These are phyloP conservation scores for Acacia melanoxylon DNA, from an alignment of 306 rosid genomes.

Conservation along the genomic window DNA sequence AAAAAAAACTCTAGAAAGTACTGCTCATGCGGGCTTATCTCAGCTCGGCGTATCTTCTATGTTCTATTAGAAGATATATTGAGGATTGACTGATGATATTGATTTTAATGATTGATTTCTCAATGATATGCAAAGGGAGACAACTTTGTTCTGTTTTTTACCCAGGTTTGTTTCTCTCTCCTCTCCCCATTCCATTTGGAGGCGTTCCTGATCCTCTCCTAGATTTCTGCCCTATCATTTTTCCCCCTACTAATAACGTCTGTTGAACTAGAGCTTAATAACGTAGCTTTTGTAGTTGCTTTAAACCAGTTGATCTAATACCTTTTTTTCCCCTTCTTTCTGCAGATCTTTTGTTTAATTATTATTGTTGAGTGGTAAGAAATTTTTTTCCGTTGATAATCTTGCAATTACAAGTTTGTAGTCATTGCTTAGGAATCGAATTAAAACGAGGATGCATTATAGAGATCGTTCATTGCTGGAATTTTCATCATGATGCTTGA, in stretches of 20 bases:
- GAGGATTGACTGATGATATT: too few relatives aligned
- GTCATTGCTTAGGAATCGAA: neutral
- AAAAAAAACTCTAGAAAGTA: too few relatives aligned
- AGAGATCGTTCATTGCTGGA: neutral
- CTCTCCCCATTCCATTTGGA: too few relatives aligned
- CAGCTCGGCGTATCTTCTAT: too few relatives aligned
- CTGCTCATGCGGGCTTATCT: too few relatives aligned
- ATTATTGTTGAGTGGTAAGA: constrained; percentile 1
- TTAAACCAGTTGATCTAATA: constrained; percentile 12
- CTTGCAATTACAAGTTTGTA: neutral
- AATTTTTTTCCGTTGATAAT: constrained; percentile 1
- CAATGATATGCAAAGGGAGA: neutral
- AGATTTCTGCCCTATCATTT: neutral
- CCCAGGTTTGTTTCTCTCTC: neutral
- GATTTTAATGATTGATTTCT: too few relatives aligned
- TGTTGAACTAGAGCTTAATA: neutral
- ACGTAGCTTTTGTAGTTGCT: constrained; percentile 5
- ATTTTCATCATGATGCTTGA: constrained; percentile 47
- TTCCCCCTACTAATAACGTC: neutral
- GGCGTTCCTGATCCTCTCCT: neutral
- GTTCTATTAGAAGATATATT: too few relatives aligned
- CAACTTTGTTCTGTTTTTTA: neutral
- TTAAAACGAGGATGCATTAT: neutral
- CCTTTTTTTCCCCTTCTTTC: neutral
- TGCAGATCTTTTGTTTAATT: constrained; percentile 15